Base-by-base conservation (phyloP, 2,329 filamentous ascomycete genomes). In the Colletotrichum plurivorum region DNA sequence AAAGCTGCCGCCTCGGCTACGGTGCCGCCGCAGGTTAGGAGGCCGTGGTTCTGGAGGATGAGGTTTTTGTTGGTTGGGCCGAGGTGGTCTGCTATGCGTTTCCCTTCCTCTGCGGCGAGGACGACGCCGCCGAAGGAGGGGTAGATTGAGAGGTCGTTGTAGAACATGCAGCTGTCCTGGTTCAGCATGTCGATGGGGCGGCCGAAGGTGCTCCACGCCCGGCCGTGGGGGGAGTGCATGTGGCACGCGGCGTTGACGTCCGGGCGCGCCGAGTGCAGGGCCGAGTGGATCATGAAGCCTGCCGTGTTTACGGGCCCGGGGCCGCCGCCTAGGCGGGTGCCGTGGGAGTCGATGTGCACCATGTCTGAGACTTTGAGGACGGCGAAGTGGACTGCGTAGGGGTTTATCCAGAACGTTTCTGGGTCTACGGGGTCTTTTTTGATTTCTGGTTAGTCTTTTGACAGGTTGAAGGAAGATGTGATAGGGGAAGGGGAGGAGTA, bases 1-100 rank as follows among this genome's bases (percentile, higher is more conserved):
- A 93, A 80, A 71, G 89, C 93, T 0, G 90, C 90, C 0, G 92
- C 91, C 78, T 93, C 92, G 71, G 92, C 92, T 3, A 94, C 90
- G 0, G 91, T 94, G 0, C 77, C 75, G 0, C 92, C 92, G 0
- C 91, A 89, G 0, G 90, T 93, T 49, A 94, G 76, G 5, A 94
- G 79, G 0, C 92, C 92, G 75, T 94, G 92, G 75, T 93, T 94
- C 72, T 89, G 83, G 46, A 93, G 77, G 56, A 93, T 90, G 72
- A 89, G 81, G 16, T 85, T 90, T 77, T 85, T 91, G 68, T 86
- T 87, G 0, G 81, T 78, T 0, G 72, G 67, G 0, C 91, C 91
- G 1, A 94, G 80, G 0, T 90, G 87, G 16, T 82, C 81, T 0
- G 91, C 91, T 67, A 94, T 86, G 18, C 85, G 81, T 57, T 83